A percentile compares a stretch with the other conserved stretches of the same genome.
Evolutionary conservation across 257 asterid species (phyloP).

Genomic region (Avicennia marina): DNA sequence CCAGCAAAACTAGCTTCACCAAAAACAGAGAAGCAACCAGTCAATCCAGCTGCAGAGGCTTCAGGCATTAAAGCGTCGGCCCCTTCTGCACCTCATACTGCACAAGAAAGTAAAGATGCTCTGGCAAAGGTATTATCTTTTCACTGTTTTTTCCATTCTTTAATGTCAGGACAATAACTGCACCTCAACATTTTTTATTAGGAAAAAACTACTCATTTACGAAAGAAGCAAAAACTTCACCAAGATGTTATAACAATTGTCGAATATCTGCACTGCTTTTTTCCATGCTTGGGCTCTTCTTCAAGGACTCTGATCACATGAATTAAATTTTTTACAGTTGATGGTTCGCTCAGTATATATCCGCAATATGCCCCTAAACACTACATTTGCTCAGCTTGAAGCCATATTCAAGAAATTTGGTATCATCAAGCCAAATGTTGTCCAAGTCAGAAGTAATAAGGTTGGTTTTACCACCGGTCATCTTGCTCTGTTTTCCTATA

Average conservation of each 20-base stretch:
- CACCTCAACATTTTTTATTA: too few species aligned
- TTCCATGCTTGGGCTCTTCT: neutral
- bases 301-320: conserved; percentile 3
- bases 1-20: conserved; percentile 27
- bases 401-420: conserved; percentile 74
- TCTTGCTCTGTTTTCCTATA: neutral
- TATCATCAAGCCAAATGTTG: conserved; percentile 63
- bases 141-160: conserved; percentile 14
- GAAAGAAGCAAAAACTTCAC: neutral
- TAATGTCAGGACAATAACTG: too few species aligned
- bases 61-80: conserved; percentile 37
- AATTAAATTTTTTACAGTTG: conserved; percentile 34
- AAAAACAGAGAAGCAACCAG: conserved; percentile 40
- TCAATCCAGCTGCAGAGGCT: conserved; percentile 30
- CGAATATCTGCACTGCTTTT: too few species aligned
- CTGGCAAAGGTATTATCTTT: conserved; percentile 58
- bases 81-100: conserved; percentile 18
- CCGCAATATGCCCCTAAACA: conserved; percentile 72
- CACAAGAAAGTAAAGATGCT: conserved; percentile 39
- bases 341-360: conserved; percentile 82
- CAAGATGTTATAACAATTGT: conserved; percentile 5
- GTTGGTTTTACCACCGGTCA: conserved; percentile 29
- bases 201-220: too few species aligned
- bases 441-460: conserved; percentile 86
- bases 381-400: conserved; percentile 67